Percentiles rank a stretch among this genome's conserved stretches.
phyloP scores from a whole-genome alignment of 352 stramenopile species.

The Phytophthora brassicae region DNA sequence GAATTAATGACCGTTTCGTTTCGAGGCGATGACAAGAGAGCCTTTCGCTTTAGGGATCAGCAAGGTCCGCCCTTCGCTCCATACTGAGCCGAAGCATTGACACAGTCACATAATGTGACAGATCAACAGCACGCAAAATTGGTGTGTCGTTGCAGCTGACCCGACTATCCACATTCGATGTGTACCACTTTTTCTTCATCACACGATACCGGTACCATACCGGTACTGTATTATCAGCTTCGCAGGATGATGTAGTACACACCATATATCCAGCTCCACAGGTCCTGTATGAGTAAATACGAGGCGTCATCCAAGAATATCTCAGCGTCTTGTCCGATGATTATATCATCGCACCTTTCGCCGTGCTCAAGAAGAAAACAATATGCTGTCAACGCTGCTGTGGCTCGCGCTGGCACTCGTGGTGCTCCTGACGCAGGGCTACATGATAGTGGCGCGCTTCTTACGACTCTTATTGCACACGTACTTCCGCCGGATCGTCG shows the following conservation, averaged over 20 bases:
- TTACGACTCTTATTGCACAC: constrained; percentile 65
- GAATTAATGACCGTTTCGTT: not conserved
- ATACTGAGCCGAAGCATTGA: constrained; percentile 17
- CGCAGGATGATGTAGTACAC: too few relatives aligned
- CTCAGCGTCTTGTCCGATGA: too few relatives aligned
- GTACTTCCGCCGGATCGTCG: constrained; percentile 80
- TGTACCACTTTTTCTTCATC: not conserved
- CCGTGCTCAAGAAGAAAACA: not conserved
- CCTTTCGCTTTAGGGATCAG: not conserved
- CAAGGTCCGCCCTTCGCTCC: constrained; percentile 23
- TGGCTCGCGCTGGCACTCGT: constrained; percentile 50
- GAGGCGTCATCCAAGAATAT: too few relatives aligned
- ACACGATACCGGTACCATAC: too few relatives aligned
- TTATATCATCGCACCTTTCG: constrained; percentile 11
- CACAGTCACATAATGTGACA: too few relatives aligned
- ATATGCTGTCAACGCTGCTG: constrained; percentile 41
- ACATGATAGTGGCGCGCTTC: constrained; percentile 67
- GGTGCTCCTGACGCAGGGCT: constrained; percentile 56
- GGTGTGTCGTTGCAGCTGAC: constrained; percentile 11
- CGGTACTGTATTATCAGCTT: too few relatives aligned
- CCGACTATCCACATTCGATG: constrained; percentile 9
- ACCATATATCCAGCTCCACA: too few relatives aligned
- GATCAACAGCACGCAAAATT: constrained; percentile 25
- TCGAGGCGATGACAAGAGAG: not conserved
- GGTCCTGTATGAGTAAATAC: too few relatives aligned